phyloP scores from a whole-genome alignment of 139 green algal species.

The Chlamydomonas sp. region DNA sequence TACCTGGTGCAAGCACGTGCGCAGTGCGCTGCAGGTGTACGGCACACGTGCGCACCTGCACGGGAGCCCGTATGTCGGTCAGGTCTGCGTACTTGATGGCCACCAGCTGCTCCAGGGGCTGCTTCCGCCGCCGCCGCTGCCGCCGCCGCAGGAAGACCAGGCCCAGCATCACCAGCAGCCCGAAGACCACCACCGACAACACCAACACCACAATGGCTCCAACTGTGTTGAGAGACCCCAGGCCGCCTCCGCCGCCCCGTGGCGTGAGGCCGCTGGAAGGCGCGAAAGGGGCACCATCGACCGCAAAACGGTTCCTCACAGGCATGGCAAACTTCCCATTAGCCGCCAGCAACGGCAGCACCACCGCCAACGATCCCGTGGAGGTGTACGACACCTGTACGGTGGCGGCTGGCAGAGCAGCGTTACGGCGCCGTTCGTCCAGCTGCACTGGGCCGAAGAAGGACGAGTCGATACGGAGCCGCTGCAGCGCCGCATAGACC shows the following conservation, averaged over 20 bases:
- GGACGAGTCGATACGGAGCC: constrained; percentile 5
- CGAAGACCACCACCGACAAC: not conserved
- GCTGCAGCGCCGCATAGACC: not conserved
- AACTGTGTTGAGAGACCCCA: not conserved
- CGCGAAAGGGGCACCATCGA: not conserved
- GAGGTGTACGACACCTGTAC: not conserved
- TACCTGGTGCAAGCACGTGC: too few species aligned
- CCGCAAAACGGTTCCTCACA: not conserved
- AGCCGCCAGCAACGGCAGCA: not conserved
- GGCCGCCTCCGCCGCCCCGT: not conserved
- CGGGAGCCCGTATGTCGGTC: constrained; percentile 6
- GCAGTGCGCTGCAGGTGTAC: not conserved
- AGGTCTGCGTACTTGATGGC: not conserved
- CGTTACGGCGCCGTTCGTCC: not conserved
- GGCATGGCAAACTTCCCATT: not conserved
- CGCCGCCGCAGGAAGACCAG: constrained; percentile 3
- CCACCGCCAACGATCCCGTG: not conserved
- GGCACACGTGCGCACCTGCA: not conserved
- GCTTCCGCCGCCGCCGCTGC: not conserved
- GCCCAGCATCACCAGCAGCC: not conserved
- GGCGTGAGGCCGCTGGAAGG: not conserved
- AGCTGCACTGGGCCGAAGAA: constrained; percentile 11
- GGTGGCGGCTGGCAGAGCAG: not conserved
- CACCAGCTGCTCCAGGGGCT: constrained; percentile 26
- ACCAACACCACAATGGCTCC: not conserved